A percentile compares a stretch with the other conserved stretches of the same genome.
These are phyloP conservation scores for Luzula sylvatica DNA, from an alignment of 176 grass and related monocot genomes.

Conservation along the genomic window DNA sequence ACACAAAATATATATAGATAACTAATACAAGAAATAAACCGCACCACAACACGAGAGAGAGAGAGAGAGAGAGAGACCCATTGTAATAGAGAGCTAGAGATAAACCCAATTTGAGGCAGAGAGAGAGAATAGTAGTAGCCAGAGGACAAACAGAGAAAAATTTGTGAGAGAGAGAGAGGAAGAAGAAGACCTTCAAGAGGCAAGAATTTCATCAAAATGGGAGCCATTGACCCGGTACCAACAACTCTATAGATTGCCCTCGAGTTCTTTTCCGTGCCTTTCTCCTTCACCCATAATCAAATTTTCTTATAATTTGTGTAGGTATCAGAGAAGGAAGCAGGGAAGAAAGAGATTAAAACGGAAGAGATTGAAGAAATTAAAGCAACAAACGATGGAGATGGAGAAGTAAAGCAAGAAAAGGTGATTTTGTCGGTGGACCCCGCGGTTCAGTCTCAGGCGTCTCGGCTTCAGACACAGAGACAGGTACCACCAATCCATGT, in stretches of 20 bases:
- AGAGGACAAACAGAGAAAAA: conserved; percentile 24
- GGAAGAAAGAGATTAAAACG: conserved; percentile 10
- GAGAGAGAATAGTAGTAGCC: conserved; percentile 12
- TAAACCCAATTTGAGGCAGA: neutral
- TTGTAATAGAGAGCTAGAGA: neutral
- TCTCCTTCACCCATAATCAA: neutral
- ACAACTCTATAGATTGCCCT: conserved; percentile 28
- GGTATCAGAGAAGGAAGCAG: conserved; percentile 18
- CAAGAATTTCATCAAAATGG: conserved; percentile 11
- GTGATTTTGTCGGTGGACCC: conserved; percentile 27
- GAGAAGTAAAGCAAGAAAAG: conserved; percentile 7
- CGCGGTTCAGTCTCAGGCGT: conserved; percentile 1
- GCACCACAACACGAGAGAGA: neutral
- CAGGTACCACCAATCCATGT: conserved; percentile 62
- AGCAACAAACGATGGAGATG: neutral
- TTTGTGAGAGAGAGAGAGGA: neutral
- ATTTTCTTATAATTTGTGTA: neutral
- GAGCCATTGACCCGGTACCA: conserved; percentile 28
- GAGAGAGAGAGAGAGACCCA: neutral
- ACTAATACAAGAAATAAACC: too few species aligned
- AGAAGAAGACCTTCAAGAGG: neutral
- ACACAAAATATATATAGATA: neutral
- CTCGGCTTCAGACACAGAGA: conserved; percentile 59
- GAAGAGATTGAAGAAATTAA: neutral
- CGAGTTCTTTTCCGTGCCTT: neutral